These are phyloP conservation scores for Nicotiana rustica DNA, from an alignment of 305 asterid species.

Conservation along the genomic window DNA sequence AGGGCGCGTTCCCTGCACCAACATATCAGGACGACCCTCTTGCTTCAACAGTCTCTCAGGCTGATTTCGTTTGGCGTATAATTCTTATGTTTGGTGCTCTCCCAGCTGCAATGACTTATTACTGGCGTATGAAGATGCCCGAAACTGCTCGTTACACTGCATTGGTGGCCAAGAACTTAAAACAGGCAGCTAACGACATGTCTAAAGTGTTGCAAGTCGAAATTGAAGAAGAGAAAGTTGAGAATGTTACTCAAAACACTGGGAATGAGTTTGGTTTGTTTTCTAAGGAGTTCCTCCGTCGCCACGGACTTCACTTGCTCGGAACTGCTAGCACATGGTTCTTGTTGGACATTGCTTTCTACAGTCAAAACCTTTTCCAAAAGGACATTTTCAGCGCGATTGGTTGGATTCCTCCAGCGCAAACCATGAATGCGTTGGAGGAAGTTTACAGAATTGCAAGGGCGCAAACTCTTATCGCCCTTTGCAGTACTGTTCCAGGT, in stretches of 20 bases:
- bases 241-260: neutral
- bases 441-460: constrained; percentile 59
- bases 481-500: constrained; percentile 73
- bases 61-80: constrained; percentile 70
- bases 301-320: constrained; percentile 68
- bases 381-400: constrained; percentile 61
- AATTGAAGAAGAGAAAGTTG: constrained; percentile 53
- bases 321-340: constrained; percentile 74
- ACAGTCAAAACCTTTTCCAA: constrained; percentile 73
- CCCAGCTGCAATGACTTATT: constrained; percentile 67
- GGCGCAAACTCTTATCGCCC: constrained; percentile 68
- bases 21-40: constrained; percentile 38
- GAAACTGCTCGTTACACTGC: constrained; percentile 87
- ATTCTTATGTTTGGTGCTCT: constrained; percentile 71
- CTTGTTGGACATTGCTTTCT: constrained; percentile 65
- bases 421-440: constrained; percentile 63
- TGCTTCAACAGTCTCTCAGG: constrained; percentile 56
- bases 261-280: constrained; percentile 55
- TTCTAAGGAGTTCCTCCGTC: constrained; percentile 49
- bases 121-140: constrained; percentile 87
- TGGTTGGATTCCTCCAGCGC: constrained; percentile 70
- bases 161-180: constrained; percentile 63
- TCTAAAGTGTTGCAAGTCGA: constrained; percentile 60
- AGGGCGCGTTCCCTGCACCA: constrained; percentile 49
- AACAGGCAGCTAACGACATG: constrained; percentile 74